Evolutionary conservation across 176 grass and related monocot species (phyloP), one percentile per base, ranked within the genome.

Genomic region (Aegilops sharonensis): DNA sequence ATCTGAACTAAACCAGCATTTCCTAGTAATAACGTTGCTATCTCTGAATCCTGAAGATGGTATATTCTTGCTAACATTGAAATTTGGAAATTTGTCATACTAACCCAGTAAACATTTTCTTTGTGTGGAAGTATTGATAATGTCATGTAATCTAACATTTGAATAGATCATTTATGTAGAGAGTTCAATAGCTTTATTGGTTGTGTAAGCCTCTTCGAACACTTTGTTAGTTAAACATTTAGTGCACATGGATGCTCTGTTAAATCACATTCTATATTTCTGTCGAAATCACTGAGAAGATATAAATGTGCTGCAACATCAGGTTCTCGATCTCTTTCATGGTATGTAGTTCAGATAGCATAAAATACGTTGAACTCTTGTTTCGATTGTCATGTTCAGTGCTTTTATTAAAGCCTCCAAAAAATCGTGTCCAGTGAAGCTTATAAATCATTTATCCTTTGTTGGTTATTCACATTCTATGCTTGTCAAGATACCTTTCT

Each of bases 261-360:
- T 54, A 72, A 48, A 79, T 64, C 40, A 65, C 25, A 13, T 79
- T 80, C 61, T 80, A 15, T 18, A 54, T 68, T 43, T 24, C 15
- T 18, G 50, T 54, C 5, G 23, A 84, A 84, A 54, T 72, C 4
- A 61, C 56, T 17, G 5, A 43, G 31, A 18, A 68, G 32, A 32
- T 61, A 68, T 18, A 84, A 54, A 79, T 79, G 50, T 54, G 43
- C 20, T 80, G 31, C 52, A 39, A 59, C 61, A 84, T 72, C 34
- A 78, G 43, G 72, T 34, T 75, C 10, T 76, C 20, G 72, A 60
- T 60, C 59, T 24, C 12, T 77, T 18, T 61, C 15, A 32, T 62
- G 11, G 15, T 15, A 61, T 84, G 81, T 76, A 85, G 40, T 54
- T 84, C 34, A 34, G 6, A 7, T 50, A 34, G 42, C 25, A 75